Conservation (phyloP, 2,329 filamentous ascomycete genomes). For the Colletotrichum paranaense region DNA sequence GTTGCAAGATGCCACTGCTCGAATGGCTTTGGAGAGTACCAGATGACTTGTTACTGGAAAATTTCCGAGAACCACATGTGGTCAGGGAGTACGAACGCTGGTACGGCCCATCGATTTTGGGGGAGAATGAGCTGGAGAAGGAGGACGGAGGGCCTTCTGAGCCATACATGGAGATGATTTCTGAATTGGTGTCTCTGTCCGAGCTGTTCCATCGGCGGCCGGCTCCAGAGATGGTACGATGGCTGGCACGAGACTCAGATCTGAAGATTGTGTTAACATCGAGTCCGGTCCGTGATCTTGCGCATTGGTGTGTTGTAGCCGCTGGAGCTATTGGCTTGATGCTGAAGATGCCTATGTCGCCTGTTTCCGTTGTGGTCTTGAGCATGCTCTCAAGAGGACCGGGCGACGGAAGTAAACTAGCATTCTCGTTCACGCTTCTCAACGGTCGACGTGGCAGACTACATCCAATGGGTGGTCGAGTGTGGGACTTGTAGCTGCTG, state of each 20-base stretch:
- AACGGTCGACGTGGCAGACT: slow-evolving; percentile 50
- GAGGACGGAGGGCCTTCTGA: slow-evolving; percentile 59
- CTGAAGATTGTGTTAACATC: slow-evolving; percentile 43
- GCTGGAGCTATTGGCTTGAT: slow-evolving; percentile 56
- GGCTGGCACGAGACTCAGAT: slow-evolving; percentile 44
- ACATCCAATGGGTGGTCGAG: slow-evolving; percentile 34
- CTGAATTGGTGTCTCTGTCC: slow-evolving; percentile 63
- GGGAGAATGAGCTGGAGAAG: slow-evolving; percentile 53
- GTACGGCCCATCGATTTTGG: slow-evolving; percentile 54
- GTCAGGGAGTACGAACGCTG: slow-evolving; percentile 67
- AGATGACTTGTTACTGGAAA: slow-evolving; percentile 61
- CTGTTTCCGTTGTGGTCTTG: slow-evolving; percentile 73
- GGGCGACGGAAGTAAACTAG: slow-evolving; percentile 57
- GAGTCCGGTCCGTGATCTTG: slow-evolving; percentile 44
- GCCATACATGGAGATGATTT: slow-evolving; percentile 67
- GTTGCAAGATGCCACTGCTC: slow-evolving; percentile 55
- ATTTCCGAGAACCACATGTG: slow-evolving; percentile 57
- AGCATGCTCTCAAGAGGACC: slow-evolving; percentile 73
- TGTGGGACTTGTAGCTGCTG: slow-evolving; percentile 45
- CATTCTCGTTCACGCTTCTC: slow-evolving; percentile 56
- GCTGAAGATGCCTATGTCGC: slow-evolving; percentile 72
- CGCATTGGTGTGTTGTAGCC: slow-evolving; percentile 43
- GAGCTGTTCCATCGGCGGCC: slow-evolving; percentile 59
- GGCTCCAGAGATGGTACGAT: slow-evolving; percentile 49
- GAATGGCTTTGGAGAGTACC: slow-evolving; percentile 60